Conservation (phyloP, 257 asterid genomes). For the Fraxinus excelsior region DNA sequence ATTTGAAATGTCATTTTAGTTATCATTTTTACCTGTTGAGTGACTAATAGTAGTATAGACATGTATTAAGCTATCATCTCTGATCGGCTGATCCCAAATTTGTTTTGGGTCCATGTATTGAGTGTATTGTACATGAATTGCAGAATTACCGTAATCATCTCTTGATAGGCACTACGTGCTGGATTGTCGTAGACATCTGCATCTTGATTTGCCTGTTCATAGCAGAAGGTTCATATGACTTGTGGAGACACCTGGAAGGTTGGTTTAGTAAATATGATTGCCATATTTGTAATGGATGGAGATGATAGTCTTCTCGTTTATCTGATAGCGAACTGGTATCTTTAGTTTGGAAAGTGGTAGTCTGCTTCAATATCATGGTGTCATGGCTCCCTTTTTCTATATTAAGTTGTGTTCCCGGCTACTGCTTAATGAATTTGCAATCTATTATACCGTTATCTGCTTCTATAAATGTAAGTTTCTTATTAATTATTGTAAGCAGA, state of each 20-base stretch:
- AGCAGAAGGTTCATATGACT: conserved; percentile 68
- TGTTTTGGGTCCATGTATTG: conserved; percentile 56
- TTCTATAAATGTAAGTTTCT: neutral
- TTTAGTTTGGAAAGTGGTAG: neutral
- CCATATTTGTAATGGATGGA: conserved; percentile 32
- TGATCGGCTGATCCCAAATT: conserved; percentile 39
- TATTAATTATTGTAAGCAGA: conserved; percentile 1
- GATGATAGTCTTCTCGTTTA: conserved; percentile 25
- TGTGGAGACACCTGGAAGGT: conserved; percentile 68
- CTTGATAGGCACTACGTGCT: conserved; percentile 59
- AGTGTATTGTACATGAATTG: conserved; percentile 64
- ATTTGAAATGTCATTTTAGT: neutral
- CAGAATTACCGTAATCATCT: conserved; percentile 59
- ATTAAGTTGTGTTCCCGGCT: neutral
- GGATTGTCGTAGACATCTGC: conserved; percentile 56
- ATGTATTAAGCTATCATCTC: conserved; percentile 22
- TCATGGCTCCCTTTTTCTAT: neutral
- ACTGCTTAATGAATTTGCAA: neutral
- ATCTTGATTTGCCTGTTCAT: conserved; percentile 66
- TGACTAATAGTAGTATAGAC: conserved; percentile 20
- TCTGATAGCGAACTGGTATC: conserved; percentile 18
- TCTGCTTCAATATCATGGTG: conserved; percentile 20
- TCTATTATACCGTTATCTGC: conserved; percentile 1
- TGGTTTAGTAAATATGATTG: conserved; percentile 52
- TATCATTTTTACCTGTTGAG: conserved; percentile 7